These are phyloP conservation scores for Amphicarpaea edgeworthii DNA, from an alignment of 306 rosid species.

Conservation along the genomic window DNA sequence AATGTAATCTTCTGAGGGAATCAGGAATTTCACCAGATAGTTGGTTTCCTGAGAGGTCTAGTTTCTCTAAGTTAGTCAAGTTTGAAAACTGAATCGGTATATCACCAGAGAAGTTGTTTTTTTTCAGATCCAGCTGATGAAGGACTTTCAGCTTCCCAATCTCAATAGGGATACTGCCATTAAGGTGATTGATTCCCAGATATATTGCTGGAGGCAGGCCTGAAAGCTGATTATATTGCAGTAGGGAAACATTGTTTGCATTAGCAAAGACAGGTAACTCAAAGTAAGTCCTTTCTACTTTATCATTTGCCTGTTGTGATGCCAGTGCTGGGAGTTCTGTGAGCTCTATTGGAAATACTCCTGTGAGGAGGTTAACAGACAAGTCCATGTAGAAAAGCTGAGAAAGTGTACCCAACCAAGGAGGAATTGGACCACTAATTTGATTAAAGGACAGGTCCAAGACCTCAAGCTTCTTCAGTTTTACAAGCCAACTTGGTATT, in stretches of 20 bases:
- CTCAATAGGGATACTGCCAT: constrained; percentile 70
- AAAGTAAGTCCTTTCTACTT: constrained; percentile 60
- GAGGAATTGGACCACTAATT: constrained; percentile 72
- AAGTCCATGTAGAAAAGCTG: constrained; percentile 85
- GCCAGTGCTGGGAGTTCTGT: constrained; percentile 65
- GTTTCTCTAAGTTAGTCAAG: constrained; percentile 78
- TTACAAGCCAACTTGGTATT: constrained; percentile 79
- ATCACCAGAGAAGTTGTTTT: constrained; percentile 73
- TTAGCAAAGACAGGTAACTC: constrained; percentile 86
- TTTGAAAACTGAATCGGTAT: constrained; percentile 74
- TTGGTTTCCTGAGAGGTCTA: constrained; percentile 74
- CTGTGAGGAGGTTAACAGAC: constrained; percentile 66
- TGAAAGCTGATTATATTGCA: constrained; percentile 88
- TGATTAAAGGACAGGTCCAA: constrained; percentile 78
- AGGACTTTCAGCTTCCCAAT: constrained; percentile 72
- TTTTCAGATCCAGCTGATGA: constrained; percentile 66
- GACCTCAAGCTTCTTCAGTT: constrained; percentile 69
- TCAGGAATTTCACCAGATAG: constrained; percentile 83
- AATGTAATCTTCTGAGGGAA: constrained; percentile 70
- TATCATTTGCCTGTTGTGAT: constrained; percentile 56
- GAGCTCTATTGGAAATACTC: constrained; percentile 69
- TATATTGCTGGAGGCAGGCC: constrained; percentile 81
- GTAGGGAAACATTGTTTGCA: constrained; percentile 66
- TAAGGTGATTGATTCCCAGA: constrained; percentile 66
- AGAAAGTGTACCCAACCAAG: constrained; percentile 72